phyloP scores from a whole-genome alignment of 208 protist species.

The Trichomonas tenax region DNA sequence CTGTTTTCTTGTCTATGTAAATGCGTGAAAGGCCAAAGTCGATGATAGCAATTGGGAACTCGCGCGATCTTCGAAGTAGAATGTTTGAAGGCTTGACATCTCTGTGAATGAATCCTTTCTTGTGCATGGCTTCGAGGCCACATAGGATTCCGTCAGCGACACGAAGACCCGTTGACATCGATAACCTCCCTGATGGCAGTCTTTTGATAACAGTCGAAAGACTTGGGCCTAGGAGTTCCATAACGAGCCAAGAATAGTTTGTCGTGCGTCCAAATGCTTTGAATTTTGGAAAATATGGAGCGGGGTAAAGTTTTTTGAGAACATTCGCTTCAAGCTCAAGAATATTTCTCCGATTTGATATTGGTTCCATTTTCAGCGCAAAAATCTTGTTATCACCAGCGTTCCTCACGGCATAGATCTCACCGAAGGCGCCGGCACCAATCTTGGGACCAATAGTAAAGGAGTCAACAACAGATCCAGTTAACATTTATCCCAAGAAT shows the following conservation, averaged over 20 bases:
- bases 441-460: background rate
- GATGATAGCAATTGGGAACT: constrained; percentile 9
- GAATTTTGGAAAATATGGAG: background rate
- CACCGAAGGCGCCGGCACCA: background rate
- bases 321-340: background rate
- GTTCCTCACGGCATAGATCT: background rate
- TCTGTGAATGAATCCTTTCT: constrained; percentile 27
- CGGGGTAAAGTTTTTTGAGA: background rate
- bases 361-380: background rate
- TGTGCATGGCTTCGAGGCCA: background rate
- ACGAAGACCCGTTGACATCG: background rate
- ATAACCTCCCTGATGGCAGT: background rate
- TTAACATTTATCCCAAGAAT: background rate
- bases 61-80: background rate
- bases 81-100: constrained; percentile 30
- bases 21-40: constrained; percentile 26
- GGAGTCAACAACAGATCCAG: background rate
- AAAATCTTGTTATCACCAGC: background rate
- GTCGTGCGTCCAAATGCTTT: background rate
- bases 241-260: background rate
- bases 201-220: background rate
- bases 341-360: background rate
- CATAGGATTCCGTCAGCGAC: background rate
- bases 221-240: background rate
- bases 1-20: background rate